Conservation (phyloP, 495 filamentous ascomycete genomes). For the Talaromyces nanjingensis region DNA sequence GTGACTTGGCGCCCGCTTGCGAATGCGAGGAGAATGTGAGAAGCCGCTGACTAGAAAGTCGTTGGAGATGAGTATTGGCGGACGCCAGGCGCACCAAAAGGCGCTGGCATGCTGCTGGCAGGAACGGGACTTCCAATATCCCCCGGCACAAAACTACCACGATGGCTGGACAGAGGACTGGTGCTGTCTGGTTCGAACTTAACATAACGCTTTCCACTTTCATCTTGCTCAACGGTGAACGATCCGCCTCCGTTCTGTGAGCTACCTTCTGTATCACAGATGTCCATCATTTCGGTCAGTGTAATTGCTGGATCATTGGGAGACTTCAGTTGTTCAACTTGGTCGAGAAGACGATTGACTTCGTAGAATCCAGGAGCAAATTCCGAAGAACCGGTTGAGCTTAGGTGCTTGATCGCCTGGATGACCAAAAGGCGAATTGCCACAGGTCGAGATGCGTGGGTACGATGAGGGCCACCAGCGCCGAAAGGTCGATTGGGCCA, state of each 20-base stretch:
- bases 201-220: constrained; percentile 44
- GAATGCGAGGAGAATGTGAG: not conserved
- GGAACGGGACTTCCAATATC: constrained; percentile 47
- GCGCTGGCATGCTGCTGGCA: constrained; percentile 31
- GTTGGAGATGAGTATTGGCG: constrained; percentile 35
- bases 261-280: constrained; percentile 88
- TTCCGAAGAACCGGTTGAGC: constrained; percentile 28
- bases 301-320: constrained; percentile 51
- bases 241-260: constrained; percentile 79
- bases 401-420: constrained; percentile 53
- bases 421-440: constrained; percentile 52
- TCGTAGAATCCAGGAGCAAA: constrained; percentile 52
- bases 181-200: constrained; percentile 53
- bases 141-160: constrained; percentile 37
- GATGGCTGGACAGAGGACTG: constrained; percentile 30
- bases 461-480: constrained; percentile 33
- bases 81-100: constrained; percentile 33
- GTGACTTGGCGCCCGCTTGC: not conserved
- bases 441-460: constrained; percentile 45
- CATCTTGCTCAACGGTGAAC: constrained; percentile 57
- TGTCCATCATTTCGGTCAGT: constrained; percentile 71
- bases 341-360: constrained; percentile 55
- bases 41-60: constrained; percentile 21
- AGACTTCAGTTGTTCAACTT: constrained; percentile 55
- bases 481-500: constrained; percentile 50